Evolutionary conservation across 2,329 filamentous ascomycete species (phyloP).

Genomic region (Fusarium clavum): DNA sequence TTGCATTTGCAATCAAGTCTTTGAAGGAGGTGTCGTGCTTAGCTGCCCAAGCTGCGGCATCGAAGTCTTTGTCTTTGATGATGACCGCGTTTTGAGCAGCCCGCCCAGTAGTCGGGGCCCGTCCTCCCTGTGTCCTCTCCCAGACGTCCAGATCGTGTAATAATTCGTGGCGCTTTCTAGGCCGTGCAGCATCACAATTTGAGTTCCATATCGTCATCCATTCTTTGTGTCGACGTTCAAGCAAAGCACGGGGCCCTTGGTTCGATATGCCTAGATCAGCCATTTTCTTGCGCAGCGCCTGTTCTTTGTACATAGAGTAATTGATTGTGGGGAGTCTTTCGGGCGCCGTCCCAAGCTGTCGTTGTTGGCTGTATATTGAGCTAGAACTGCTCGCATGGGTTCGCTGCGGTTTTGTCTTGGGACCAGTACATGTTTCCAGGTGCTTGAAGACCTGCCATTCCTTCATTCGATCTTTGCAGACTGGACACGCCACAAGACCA

Average conservation of each 20-base stretch:
- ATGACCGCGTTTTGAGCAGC: conserved; percentile 53
- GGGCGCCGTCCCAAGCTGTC: conserved; percentile 53
- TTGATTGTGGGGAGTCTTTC: conserved; percentile 83
- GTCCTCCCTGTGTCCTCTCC: conserved; percentile 84
- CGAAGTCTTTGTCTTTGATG: conserved; percentile 91
- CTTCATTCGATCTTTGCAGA: conserved; percentile 85
- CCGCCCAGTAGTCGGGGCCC: conserved; percentile 57
- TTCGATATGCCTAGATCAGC: conserved; percentile 81
- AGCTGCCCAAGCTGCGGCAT: conserved; percentile 78
- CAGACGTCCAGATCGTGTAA: conserved; percentile 84
- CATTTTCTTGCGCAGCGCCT: conserved; percentile 81
- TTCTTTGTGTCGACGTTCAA: conserved; percentile 87
- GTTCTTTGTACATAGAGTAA: conserved; percentile 88
- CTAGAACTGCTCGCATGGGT: conserved; percentile 16
- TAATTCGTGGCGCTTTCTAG: conserved; percentile 77
- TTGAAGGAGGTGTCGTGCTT: conserved; percentile 82
- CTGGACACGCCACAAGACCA: conserved; percentile 84
- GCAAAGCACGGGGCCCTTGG: conserved; percentile 72
- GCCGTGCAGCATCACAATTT: conserved; percentile 86
- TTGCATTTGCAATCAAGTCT: conserved; percentile 81
- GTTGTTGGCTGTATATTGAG: conserved; percentile 37
- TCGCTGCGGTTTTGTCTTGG: conserved; percentile 41
- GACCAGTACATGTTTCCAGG: conserved; percentile 72
- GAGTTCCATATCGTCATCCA: conserved; percentile 98
- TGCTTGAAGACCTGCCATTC: conserved; percentile 81